Evolutionary conservation across 2,329 filamentous ascomycete genomes (phyloP), one percentile per base, ranked within the genome.

Genomic region (Paraconiothyrium sp.): DNA sequence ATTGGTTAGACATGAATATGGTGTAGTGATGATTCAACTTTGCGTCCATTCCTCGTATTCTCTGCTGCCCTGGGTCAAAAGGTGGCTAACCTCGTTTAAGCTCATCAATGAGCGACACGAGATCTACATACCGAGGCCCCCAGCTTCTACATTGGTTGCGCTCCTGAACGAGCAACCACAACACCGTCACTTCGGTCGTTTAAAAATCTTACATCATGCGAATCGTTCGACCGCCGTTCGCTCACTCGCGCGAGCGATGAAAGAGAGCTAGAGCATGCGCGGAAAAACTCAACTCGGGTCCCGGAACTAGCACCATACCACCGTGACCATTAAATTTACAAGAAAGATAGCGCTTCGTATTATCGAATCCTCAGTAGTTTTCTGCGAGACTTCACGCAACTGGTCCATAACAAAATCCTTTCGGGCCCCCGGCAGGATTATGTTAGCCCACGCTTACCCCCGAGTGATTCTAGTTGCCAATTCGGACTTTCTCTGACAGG

Each of bases 401-500:
- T 20, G 30, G 30, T 30, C 30, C 34, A 8, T 5, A 20, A 50
- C 34, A 35, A 7, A 22, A 34, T 54, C 51, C 37, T 43, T 20
- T 43, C 14, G 35, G 48, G 22, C 51, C 8, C 11, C 24, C 14
- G 8, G 24, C 22, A 54, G 37, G 20, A 43, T 43, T 11, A 39
- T 44, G 13, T 20, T 30, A 43, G 22, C 37, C 37, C 30, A n/a
- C 35, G 50, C 37, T 30, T 43, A 32, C 10, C 35, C 49, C 37
- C 50, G 14, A 22, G 27, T 41, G 35, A 52, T 4, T 37, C 20
- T 39, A 10, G 34, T 41, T 3, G n/a, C 11, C 35, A 8, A n/a
- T 16, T 32, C 51, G 51, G 51, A 54, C 51, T 44, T n/a, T 32
- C 14, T 54, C 16, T 24, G 6, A 32, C 14, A 32, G 35, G 51